Base-by-base conservation (phyloP, 352 stramenopile genomes). In the Phytophthora litchii region DNA sequence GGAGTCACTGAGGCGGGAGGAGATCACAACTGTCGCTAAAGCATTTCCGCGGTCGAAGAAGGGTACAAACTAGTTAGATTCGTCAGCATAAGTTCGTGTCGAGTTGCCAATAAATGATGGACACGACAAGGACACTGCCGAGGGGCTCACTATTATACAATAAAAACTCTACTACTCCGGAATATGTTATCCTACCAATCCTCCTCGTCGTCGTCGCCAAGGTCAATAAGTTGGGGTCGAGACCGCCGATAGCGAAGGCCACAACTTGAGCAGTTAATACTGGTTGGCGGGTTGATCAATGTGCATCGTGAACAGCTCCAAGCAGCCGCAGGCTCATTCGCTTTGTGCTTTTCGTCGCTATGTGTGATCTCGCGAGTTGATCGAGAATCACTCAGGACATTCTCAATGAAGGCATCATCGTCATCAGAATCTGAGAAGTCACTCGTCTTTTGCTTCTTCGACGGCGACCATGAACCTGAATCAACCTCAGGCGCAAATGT, bases 301-400 rank as follows among this genome's bases (percentile, higher is more conserved):
- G 84, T 95, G 58, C 86, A 95, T 32, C 86, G 79, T 37, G 61
- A 79, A 52, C 86, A 95, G 54, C 67, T 90, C 84, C 84, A 95
- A 10, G 55, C 47, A 41, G 45, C 38, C 17, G 44, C 34, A 46
- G 60, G 32, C 13, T 67, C 45, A 9, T 58, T 80, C 17, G 80
- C 67, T 53, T 81, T 84, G 34, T 64, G 60, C 8, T 86, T 70
- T 57, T 89, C 70, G 8, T 83, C 67, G 6, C 69, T 56, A 60
- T 62, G 25, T 20, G 29, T 20, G 12, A 36, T 41, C 9, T 52
- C 40, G 17, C 54, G 37, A 42, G 25, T 32, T 40, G 48, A 14
- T 12, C 50, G 54, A 37, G 11, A 35, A 42, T 63, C 29, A 21
- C 41, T 57, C 3, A 74, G 46, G 9, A 74, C 46, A 17, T 54